These are phyloP conservation scores for Thymus mandschuricus DNA, from an alignment of 257 asterid genomes.

Conservation along the genomic window DNA sequence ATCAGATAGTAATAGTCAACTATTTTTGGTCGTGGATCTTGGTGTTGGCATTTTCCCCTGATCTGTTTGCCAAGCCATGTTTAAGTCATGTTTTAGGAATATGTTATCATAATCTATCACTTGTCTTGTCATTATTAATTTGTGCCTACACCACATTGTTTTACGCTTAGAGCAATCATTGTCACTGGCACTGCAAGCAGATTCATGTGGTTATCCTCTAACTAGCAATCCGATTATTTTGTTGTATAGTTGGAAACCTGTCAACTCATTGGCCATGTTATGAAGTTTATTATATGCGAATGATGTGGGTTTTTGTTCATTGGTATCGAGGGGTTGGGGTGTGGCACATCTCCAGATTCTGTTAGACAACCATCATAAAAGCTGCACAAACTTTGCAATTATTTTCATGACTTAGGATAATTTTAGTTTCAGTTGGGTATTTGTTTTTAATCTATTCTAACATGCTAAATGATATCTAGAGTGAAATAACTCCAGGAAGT, in stretches of 20 bases:
- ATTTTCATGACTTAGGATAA: not conserved
- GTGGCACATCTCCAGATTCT: not conserved
- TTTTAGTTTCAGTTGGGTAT: not conserved
- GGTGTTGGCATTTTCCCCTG: not conserved
- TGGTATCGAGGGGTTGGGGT: not conserved
- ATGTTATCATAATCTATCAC: not conserved
- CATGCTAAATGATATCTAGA: conserved; percentile 6
- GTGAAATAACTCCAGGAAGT: conserved; percentile 7
- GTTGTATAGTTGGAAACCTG: not conserved
- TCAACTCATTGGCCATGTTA: not conserved
- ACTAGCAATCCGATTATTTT: not conserved
- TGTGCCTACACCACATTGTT: not conserved
- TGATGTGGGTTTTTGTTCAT: not conserved
- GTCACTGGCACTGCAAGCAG: not conserved
- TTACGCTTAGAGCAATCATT: not conserved
- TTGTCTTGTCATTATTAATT: not conserved
- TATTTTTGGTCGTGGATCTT: not conserved
- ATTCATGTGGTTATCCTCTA: not conserved
- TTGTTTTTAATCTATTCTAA: conserved; percentile 6
- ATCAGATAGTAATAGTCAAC: not conserved
- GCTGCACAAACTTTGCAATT: not conserved
- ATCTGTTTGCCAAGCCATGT: not conserved
- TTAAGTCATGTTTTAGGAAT: not conserved
- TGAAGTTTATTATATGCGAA: not conserved
- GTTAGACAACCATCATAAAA: not conserved